A percentile compares a stretch with the other conserved stretches of the same genome.
These are phyloP conservation scores for Chalara sp. DNA, from an alignment of 2,329 filamentous ascomycete genomes.

Conservation along the genomic window DNA sequence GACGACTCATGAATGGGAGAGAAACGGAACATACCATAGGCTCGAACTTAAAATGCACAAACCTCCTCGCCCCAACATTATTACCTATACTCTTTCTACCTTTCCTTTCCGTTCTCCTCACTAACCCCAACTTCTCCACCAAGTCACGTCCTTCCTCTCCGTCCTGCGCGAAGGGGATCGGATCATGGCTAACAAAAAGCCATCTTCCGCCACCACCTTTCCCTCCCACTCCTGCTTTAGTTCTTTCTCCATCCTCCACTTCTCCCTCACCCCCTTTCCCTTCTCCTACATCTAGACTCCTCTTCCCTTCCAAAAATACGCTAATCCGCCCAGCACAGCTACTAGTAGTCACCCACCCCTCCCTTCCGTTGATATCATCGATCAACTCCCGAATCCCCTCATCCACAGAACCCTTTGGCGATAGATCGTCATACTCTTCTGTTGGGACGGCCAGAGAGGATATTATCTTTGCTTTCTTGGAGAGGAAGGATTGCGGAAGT, in stretches of 20 bases:
- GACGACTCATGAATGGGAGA: neutral
- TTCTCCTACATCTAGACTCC: constrained; percentile 19
- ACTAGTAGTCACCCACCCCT: constrained; percentile 82
- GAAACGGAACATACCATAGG: constrained; percentile 64
- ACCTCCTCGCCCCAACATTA: constrained; percentile 26
- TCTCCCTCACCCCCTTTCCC: constrained; percentile 5
- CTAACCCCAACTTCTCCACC: constrained; percentile 34
- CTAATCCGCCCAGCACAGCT: constrained; percentile 85
- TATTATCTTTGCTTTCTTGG: constrained; percentile 69
- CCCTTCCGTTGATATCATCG: constrained; percentile 64
- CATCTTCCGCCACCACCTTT: constrained; percentile 81
- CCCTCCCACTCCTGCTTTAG: constrained; percentile 61
- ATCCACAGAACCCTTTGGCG: constrained; percentile 85
- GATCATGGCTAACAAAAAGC: constrained; percentile 83
- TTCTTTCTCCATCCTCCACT: constrained; percentile 15
- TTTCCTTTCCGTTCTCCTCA: constrained; percentile 20
- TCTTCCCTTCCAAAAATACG: constrained; percentile 78
- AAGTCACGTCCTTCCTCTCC: constrained; percentile 20
- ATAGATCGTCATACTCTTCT: constrained; percentile 71
- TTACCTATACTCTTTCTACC: constrained; percentile 1
- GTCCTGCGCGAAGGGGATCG: constrained; percentile 35
- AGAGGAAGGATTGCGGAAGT: constrained; percentile 36
- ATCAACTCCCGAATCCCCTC: constrained; percentile 71
- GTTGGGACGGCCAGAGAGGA: constrained; percentile 61
- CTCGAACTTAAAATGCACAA: constrained; percentile 87